Evolutionary conservation across 768 basidiomycete genomes (phyloP), one percentile per base, ranked within the genome.

Genomic region (Boletus fagicola): DNA sequence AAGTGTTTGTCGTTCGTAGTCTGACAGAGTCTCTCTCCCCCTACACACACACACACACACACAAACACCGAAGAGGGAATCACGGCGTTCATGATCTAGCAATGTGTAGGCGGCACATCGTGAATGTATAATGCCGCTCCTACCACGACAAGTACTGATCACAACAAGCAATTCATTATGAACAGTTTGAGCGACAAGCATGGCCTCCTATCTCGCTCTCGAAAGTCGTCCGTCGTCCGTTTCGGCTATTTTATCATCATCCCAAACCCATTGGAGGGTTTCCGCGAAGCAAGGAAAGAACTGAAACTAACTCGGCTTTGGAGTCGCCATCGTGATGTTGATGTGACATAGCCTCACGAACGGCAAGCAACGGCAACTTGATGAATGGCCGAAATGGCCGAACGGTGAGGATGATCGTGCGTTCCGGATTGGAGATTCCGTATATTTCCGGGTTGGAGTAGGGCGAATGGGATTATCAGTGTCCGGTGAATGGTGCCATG

Each of bases 201-300:
- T 47, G 31, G 57, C 60, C 51, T 36, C 28, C 30, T 20, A 18
- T 58, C 16, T 10, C 22, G 22, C 60, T 48, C 49, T 4, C 28
- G n/a, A 26, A 22, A 43, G 16, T 36, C 12, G 42, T 30, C 22
- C 13, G 31, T 18, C 33, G 30, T 36, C 9, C 7, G n/a, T 6
- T 8, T 59, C 44, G 38, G 40, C 9, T 3, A 18, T 18, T 24
- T 22, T 31, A 6, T 46, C 12, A 40, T 16, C 55, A 31, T 22
- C n/a, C 22, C 13, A 44, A 18, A 12, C 33, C 28, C 11, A 35
- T 33, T 28, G 43, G 38, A 18, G 35, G 39, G 39, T n/a, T 26
- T 69, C 66, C 67, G 67, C 56, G 58, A 66, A 69, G 54, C 56
- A 60, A 64, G 66, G 66, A 56, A 9, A 39, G 51, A 59, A 38